phyloP scores from a whole-genome alignment of 352 stramenopile genomes.

The Globisporangium heterothallicum region DNA sequence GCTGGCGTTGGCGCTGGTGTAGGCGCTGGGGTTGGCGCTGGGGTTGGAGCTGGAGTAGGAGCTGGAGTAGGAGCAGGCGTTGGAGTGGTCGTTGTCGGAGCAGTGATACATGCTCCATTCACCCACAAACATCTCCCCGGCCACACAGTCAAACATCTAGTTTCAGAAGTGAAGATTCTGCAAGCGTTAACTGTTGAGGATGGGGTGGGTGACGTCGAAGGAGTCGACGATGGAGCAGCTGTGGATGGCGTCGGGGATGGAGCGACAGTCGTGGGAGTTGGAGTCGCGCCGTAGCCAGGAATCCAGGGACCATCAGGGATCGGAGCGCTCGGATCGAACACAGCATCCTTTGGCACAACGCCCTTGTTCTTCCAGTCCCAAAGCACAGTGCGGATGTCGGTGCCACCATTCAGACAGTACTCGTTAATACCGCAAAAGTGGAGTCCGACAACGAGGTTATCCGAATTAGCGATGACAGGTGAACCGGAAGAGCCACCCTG shows the following conservation, averaged over 20 bases:
- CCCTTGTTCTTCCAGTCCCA: conserved; percentile 19
- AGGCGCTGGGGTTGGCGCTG: too few species aligned
- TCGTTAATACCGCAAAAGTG: conserved; percentile 28
- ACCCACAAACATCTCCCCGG: neutral
- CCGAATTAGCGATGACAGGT: conserved; percentile 24
- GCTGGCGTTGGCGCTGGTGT: too few species aligned
- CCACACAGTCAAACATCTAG: neutral
- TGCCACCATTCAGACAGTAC: conserved; percentile 20
- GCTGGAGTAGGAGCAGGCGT: neutral
- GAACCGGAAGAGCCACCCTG: conserved; percentile 32
- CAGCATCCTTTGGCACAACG: conserved; percentile 13
- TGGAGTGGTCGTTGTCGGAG: neutral
- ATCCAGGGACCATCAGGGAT: conserved; percentile 23
- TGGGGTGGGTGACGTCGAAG: conserved; percentile 13
- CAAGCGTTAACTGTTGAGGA: conserved; percentile 8
- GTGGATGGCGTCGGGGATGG: neutral
- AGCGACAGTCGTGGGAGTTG: neutral
- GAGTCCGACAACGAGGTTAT: conserved; percentile 38
- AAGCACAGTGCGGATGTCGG: conserved; percentile 28
- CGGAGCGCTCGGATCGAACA: conserved; percentile 18
- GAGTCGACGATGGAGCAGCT: neutral
- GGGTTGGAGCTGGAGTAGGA: neutral
- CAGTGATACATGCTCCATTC: neutral
- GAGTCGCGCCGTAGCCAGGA: conserved; percentile 1
- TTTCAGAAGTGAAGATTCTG: neutral